Conservation (phyloP, 306 rosid genomes). For the Quillaja saponaria region DNA sequence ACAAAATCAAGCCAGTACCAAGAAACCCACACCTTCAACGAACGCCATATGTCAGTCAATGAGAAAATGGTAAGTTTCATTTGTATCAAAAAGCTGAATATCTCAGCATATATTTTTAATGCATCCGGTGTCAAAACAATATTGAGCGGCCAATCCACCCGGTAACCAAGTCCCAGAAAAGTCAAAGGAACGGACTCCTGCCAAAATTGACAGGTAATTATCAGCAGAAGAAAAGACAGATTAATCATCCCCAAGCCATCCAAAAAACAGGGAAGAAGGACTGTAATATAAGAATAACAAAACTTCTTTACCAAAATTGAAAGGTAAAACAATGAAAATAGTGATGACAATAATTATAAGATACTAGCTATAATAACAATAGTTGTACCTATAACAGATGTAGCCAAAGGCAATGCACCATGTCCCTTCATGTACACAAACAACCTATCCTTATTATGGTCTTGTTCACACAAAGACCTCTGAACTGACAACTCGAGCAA, state of each 20-base stretch:
- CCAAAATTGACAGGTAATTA: conserved; percentile 37
- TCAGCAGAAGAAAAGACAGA: conserved; percentile 8
- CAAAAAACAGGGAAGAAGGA: neutral
- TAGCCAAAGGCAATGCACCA: conserved; percentile 61
- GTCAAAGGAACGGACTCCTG: conserved; percentile 91
- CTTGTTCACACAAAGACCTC: conserved; percentile 87
- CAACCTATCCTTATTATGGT: conserved; percentile 69
- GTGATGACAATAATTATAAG: conserved; percentile 12
- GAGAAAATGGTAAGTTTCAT: conserved; percentile 85
- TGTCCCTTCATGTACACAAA: conserved; percentile 84
- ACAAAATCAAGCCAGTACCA: too few species aligned
- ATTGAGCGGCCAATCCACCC: conserved; percentile 86
- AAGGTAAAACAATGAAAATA: conserved; percentile 21
- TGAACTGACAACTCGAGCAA: conserved; percentile 83
- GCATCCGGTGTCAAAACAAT: conserved; percentile 82
- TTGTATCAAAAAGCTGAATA: conserved; percentile 92
- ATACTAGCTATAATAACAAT: conserved; percentile 2
- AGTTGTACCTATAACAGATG: conserved; percentile 62
- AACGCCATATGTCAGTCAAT: conserved; percentile 81
- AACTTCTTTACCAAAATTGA: conserved; percentile 13
- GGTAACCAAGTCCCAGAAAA: conserved; percentile 92
- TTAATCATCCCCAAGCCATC: conserved; percentile 7
- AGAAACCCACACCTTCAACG: conserved; percentile 70
- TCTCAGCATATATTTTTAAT: conserved; percentile 74
- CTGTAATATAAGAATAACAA: neutral